phyloP scores from a whole-genome alignment of 2,329 filamentous ascomycete species.

The Pseudogymnoascus sp. region DNA sequence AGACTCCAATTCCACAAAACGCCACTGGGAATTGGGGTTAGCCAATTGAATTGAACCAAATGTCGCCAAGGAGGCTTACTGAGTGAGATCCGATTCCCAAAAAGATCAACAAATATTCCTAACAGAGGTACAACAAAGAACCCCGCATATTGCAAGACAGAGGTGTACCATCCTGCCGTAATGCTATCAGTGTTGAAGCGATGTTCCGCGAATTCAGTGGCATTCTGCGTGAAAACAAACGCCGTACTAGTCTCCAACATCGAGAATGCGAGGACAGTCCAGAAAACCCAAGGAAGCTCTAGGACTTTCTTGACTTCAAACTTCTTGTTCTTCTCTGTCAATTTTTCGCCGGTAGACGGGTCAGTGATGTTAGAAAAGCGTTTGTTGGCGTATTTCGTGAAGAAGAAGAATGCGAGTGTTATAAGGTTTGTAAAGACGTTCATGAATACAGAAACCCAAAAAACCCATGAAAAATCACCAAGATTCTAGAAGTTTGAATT shows the following conservation, averaged over 20 bases:
- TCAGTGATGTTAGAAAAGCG: slow-evolving; percentile 41
- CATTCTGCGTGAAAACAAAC: slow-evolving; percentile 45
- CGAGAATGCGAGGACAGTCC: slow-evolving; percentile 45
- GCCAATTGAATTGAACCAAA: background rate
- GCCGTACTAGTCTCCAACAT: slow-evolving; percentile 51
- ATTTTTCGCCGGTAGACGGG: slow-evolving; percentile 47
- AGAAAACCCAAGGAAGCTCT: slow-evolving; percentile 51
- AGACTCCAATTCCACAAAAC: slow-evolving; percentile 41
- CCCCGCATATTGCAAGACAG: slow-evolving; percentile 45
- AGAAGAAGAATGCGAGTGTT: slow-evolving; percentile 46
- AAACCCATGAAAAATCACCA: slow-evolving; percentile 53
- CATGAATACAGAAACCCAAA: slow-evolving; percentile 54
- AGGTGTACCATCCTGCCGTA: slow-evolving; percentile 52
- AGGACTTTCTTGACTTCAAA: slow-evolving; percentile 48
- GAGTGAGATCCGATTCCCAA: slow-evolving; percentile 43
- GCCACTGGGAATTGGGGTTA: slow-evolving; percentile 21
- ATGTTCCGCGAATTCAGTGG: slow-evolving; percentile 52
- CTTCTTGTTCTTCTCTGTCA: slow-evolving; percentile 52
- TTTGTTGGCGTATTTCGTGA: slow-evolving; percentile 42
- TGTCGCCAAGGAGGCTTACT: slow-evolving; percentile 23
- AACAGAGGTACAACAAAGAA: slow-evolving; percentile 51
- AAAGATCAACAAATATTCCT: slow-evolving; percentile 47
- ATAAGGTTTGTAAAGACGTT: slow-evolving; percentile 53
- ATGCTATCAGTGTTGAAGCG: slow-evolving; percentile 47
- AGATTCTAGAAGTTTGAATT: slow-evolving; percentile 33